Evolutionary conservation across 352 stramenopile species (phyloP).

Genomic region (Phytopythium aichiense): DNA sequence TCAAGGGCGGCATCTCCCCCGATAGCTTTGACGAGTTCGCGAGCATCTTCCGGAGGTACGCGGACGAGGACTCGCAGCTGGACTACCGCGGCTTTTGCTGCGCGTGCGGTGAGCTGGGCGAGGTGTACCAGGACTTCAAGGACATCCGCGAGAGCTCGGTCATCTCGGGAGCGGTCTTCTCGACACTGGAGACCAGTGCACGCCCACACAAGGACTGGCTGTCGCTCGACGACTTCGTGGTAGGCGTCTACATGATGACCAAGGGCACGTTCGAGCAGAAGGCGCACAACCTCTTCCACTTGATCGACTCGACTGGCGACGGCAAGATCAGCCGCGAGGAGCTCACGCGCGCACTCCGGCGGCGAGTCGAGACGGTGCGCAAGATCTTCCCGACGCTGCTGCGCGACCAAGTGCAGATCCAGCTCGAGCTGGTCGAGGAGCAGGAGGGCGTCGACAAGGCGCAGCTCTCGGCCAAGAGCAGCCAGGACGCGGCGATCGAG

Average conservation of each 20-base stretch:
- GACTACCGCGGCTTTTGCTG: conserved; percentile 59
- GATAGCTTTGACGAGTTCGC: conserved; percentile 53
- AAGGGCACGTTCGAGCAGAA: conserved; percentile 80
- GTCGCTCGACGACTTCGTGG: conserved; percentile 72
- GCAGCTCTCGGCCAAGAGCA: conserved; percentile 22
- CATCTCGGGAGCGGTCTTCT: conserved; percentile 70
- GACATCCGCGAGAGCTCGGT: conserved; percentile 56
- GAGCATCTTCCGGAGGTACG: conserved; percentile 47
- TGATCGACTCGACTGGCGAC: conserved; percentile 61
- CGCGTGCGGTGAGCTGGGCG: conserved; percentile 52
- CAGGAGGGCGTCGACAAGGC: conserved; percentile 11
- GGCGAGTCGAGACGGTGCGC: conserved; percentile 62
- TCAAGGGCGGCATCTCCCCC: conserved; percentile 48
- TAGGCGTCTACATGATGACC: conserved; percentile 79
- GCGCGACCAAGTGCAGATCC: conserved; percentile 62
- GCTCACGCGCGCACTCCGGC: conserved; percentile 62
- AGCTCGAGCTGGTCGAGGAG: conserved; percentile 16
- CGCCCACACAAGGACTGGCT: conserved; percentile 60
- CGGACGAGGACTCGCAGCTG: conserved; percentile 46
- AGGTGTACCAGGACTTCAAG: conserved; percentile 58
- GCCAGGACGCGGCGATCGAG: conserved; percentile 47
- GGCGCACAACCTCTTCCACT: conserved; percentile 66
- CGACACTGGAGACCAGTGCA: conserved; percentile 55
- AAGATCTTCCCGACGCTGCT: conserved; percentile 75
- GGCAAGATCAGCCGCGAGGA: conserved; percentile 80